Conservation (phyloP, 495 filamentous ascomycete species). For the Aspergillus coremiiformis region DNA sequence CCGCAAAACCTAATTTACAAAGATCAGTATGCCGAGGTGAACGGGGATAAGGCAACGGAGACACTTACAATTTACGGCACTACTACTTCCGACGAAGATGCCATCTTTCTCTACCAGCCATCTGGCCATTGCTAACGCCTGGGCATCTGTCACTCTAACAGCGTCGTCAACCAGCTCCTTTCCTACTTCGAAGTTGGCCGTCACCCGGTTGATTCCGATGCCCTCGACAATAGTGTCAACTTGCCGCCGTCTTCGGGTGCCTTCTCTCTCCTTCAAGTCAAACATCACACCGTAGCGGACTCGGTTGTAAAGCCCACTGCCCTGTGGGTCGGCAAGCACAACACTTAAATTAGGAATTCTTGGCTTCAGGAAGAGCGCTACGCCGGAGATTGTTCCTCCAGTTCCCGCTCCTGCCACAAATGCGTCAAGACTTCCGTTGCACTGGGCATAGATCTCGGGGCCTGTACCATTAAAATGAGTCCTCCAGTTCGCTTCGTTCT, state of each 20-base stretch:
- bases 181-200: constrained; percentile 84
- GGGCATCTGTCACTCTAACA: constrained; percentile 81
- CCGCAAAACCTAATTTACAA: constrained; percentile 57
- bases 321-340: constrained; percentile 89
- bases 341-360: constrained; percentile 54
- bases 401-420: constrained; percentile 96
- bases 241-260: constrained; percentile 78
- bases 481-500: constrained; percentile 75
- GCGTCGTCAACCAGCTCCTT: constrained; percentile 81
- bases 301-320: constrained; percentile 86
- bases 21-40: constrained; percentile 8
- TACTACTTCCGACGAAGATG: constrained; percentile 89
- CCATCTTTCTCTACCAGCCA: constrained; percentile 96
- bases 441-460: constrained; percentile 80
- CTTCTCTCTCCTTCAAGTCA: constrained; percentile 75
- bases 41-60: neutral
- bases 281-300: constrained; percentile 96
- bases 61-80: constrained; percentile 80
- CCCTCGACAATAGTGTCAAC: constrained; percentile 96
- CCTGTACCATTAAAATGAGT: constrained; percentile 81
- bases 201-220: constrained; percentile 88
- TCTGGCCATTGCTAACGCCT: constrained; percentile 86
- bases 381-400: constrained; percentile 86
- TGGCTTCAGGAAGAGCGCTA: constrained; percentile 74
- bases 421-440: constrained; percentile 67